Evolutionary conservation across 129 eudicot genomes (phyloP).

Genomic region (Chrysanthemum seticuspe): DNA sequence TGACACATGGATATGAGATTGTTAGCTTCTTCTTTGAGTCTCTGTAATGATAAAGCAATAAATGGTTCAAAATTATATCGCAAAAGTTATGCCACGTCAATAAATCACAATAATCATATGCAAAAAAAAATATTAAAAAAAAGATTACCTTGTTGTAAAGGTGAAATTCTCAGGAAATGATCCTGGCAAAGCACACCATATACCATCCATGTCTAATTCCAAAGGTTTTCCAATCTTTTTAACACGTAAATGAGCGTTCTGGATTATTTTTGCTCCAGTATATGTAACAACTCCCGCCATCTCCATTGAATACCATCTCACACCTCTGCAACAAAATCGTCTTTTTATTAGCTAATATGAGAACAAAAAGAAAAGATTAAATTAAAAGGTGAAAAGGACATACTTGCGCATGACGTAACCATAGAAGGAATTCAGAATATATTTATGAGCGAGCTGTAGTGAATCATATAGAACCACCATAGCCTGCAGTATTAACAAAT

Average conservation of each 20-base stretch:
- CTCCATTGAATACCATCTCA: slow-evolving; percentile 99
- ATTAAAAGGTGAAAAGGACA: slow-evolving; percentile 18
- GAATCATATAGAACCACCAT: slow-evolving; percentile 98
- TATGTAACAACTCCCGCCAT: slow-evolving; percentile 99
- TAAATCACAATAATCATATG: too few species aligned
- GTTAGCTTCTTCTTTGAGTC: slow-evolving; percentile 71
- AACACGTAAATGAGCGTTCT: slow-evolving; percentile 82
- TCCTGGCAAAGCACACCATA: slow-evolving; percentile 94
- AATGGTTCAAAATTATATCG: background rate
- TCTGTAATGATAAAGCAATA: slow-evolving; percentile 38
- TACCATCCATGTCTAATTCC: slow-evolving; percentile 97
- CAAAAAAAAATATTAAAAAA: too few species aligned
- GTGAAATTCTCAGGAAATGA: slow-evolving; percentile 98
- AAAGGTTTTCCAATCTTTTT: slow-evolving; percentile 95
- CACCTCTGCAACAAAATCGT: slow-evolving; percentile 66
- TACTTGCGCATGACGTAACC: slow-evolving; percentile 99
- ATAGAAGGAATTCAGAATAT: slow-evolving; percentile 93
- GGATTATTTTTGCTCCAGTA: slow-evolving; percentile 96
- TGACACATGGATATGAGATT: slow-evolving; percentile 98
- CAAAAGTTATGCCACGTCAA: slow-evolving; percentile 1
- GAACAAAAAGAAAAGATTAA: background rate
- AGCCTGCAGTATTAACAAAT: slow-evolving; percentile 60
- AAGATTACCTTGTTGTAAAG: slow-evolving; percentile 57
- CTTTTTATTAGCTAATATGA: background rate
- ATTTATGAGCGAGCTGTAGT: slow-evolving; percentile 95